These are phyloP conservation scores for Wickerhamomyces queroliae DNA, from an alignment of 805 yeast genomes.

Conservation along the genomic window DNA sequence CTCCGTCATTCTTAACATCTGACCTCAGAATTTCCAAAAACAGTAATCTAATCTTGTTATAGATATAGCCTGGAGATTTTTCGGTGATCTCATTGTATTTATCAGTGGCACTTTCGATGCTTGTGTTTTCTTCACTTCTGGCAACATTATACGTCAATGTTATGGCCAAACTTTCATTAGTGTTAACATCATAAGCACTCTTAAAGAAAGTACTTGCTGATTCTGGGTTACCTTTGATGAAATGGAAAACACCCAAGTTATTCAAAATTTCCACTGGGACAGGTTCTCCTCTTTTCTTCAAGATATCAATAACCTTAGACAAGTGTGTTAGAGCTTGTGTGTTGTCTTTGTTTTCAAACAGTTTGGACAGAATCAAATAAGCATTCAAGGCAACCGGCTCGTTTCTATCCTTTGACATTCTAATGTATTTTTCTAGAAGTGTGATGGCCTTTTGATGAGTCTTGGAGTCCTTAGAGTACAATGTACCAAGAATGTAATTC, in stretches of 20 bases:
- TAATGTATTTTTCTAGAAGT: slow-evolving; percentile 64
- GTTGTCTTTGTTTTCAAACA: slow-evolving; percentile 63
- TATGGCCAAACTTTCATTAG: slow-evolving; percentile 26
- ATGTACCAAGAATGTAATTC: slow-evolving; percentile 66
- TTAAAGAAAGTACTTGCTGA: slow-evolving; percentile 54
- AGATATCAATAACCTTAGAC: slow-evolving; percentile 51
- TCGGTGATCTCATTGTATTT: slow-evolving; percentile 52
- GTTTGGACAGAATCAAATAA: slow-evolving; percentile 57
- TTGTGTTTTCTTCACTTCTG: slow-evolving; percentile 54
- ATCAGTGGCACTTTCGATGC: slow-evolving; percentile 19
- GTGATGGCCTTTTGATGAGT: slow-evolving; percentile 47
- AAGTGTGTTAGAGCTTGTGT: slow-evolving; percentile 64
- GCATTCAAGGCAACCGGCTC: slow-evolving; percentile 64
- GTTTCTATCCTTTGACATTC: slow-evolving; percentile 48
- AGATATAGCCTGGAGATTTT: slow-evolving; percentile 61
- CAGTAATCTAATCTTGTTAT: slow-evolving; percentile 69
- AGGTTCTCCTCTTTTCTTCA: slow-evolving; percentile 25
- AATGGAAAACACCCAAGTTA: slow-evolving; percentile 81
- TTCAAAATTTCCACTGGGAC: slow-evolving; percentile 59
- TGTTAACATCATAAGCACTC: slow-evolving; percentile 34
- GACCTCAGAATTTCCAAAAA: slow-evolving; percentile 51
- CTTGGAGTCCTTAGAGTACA: slow-evolving; percentile 42
- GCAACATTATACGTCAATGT: slow-evolving; percentile 72
- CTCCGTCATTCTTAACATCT: slow-evolving; percentile 30
- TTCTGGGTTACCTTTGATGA: slow-evolving; percentile 53